A percentile compares a stretch with the other conserved stretches of the same genome.
phyloP scores from a whole-genome alignment of 345 rosid species.

The Passiflora organensis region DNA sequence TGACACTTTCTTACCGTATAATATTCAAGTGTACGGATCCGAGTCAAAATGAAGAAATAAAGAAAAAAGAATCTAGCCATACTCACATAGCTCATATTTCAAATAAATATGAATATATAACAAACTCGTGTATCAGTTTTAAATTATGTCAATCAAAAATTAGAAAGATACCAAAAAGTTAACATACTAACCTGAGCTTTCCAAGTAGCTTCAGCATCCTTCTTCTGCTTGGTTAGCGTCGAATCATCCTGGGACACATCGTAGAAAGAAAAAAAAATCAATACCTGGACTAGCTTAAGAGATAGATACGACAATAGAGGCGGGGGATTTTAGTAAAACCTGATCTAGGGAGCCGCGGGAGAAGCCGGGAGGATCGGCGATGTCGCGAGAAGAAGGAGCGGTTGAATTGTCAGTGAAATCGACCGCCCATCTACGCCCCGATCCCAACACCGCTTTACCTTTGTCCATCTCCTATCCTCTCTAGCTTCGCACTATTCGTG shows the following conservation, averaged over 20 bases:
- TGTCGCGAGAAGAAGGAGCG: slow-evolving; percentile 76
- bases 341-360: slow-evolving; percentile 82
- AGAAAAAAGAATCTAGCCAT: too few relatives aligned
- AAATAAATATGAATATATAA: too few relatives aligned
- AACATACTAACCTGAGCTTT: slow-evolving; percentile 63
- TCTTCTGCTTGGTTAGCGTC: slow-evolving; percentile 71
- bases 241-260: slow-evolving; percentile 67
- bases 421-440: slow-evolving; percentile 96
- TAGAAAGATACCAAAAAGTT: not conserved
- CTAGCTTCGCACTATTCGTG: too few relatives aligned
- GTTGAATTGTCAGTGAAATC: slow-evolving; percentile 86
- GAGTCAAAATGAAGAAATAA: too few relatives aligned
- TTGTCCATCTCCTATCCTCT: slow-evolving; percentile 55
- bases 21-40: too few relatives aligned
- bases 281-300: too few relatives aligned
- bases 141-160: too few relatives aligned
- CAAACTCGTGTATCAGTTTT: too few relatives aligned
- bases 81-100: too few relatives aligned
- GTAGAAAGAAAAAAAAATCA: not conserved
- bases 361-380: slow-evolving; percentile 93
- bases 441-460: slow-evolving; percentile 93
- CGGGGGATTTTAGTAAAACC: slow-evolving; percentile 29
- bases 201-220: slow-evolving; percentile 98
- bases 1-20: too few relatives aligned
- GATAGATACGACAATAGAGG: not conserved